Percentiles rank a stretch among this genome's conserved stretches.
Evolutionary conservation across 2,329 filamentous ascomycete species (phyloP).

Genomic region (Cadophora sp.): DNA sequence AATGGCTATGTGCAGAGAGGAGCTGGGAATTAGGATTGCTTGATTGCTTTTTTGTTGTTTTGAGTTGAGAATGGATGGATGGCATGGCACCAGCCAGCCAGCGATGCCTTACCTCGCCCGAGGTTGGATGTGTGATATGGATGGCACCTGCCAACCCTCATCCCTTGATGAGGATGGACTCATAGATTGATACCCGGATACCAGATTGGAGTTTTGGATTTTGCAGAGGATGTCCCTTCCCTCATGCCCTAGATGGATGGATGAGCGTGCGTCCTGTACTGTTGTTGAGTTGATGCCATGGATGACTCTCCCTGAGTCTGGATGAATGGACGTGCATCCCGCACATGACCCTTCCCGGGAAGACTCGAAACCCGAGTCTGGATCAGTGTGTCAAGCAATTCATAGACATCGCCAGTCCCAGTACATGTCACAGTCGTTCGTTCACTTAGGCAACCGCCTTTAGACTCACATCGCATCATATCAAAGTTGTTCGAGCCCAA

Average conservation of each 20-base stretch:
- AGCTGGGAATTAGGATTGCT: not conserved
- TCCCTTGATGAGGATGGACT: slow-evolving; percentile 6
- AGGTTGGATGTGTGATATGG: slow-evolving; percentile 10
- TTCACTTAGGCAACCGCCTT: not conserved
- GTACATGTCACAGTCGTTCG: not conserved
- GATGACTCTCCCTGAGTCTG: not conserved
- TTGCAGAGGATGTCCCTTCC: not conserved
- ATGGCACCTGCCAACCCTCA: slow-evolving; percentile 11
- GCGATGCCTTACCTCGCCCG: not conserved
- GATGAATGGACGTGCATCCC: not conserved
- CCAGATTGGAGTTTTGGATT: not conserved
- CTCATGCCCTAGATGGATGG: slow-evolving; percentile 8
- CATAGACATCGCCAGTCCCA: not conserved
- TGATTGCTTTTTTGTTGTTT: not conserved
- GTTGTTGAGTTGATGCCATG: not conserved
- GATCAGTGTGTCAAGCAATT: not conserved
- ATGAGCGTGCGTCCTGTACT: not conserved
- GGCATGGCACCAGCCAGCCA: not conserved
- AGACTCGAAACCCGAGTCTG: not conserved
- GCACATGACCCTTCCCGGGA: not conserved
- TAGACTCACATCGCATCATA: not conserved
- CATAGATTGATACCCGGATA: not conserved
- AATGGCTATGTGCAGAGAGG: not conserved
- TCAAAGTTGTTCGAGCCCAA: too few species aligned
- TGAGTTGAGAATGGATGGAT: not conserved